Conservation (phyloP, 768 basidiomycete genomes). For the Russula vinacea region DNA sequence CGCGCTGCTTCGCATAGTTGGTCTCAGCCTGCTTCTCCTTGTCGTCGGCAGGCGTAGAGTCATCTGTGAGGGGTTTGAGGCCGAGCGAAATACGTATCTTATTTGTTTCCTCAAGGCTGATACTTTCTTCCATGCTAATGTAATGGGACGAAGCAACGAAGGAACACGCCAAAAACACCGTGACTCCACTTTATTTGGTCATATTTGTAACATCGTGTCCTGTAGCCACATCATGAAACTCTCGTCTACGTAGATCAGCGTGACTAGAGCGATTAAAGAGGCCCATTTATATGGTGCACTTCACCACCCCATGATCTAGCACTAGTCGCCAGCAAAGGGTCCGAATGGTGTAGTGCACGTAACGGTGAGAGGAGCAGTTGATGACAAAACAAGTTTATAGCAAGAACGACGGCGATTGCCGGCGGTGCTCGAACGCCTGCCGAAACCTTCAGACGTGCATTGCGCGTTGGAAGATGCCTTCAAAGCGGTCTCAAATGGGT, state of each 20-base stretch:
- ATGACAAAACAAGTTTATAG: background rate
- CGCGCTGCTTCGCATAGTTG: slow-evolving; percentile 76
- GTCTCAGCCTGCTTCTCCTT: slow-evolving; percentile 82
- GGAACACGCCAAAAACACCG: background rate
- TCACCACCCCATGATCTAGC: slow-evolving; percentile 47
- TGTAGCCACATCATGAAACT: slow-evolving; percentile 88
- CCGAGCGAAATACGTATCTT: slow-evolving; percentile 93
- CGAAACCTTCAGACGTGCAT: too few species aligned
- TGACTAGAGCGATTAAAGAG: slow-evolving; percentile 84
- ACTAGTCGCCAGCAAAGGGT: slow-evolving; percentile 54
- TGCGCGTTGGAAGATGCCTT: slow-evolving; percentile 6
- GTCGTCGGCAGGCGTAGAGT: slow-evolving; percentile 62
- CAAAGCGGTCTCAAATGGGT: background rate
- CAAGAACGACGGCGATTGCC: slow-evolving; percentile 2
- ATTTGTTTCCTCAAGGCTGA: slow-evolving; percentile 93
- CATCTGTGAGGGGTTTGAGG: slow-evolving; percentile 88
- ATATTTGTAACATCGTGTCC: slow-evolving; percentile 5
- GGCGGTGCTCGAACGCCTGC: slow-evolving; percentile 35
- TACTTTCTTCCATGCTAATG: slow-evolving; percentile 68
- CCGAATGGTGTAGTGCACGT: slow-evolving; percentile 46
- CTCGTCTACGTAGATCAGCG: slow-evolving; percentile 63
- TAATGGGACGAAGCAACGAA: background rate
- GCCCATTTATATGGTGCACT: slow-evolving; percentile 54
- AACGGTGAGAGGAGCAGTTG: slow-evolving; percentile 36
- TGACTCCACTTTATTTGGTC: slow-evolving; percentile 7